Evolutionary conservation across 495 filamentous ascomycete genomes (phyloP).

Genomic region (Daldinia vernicosa): DNA sequence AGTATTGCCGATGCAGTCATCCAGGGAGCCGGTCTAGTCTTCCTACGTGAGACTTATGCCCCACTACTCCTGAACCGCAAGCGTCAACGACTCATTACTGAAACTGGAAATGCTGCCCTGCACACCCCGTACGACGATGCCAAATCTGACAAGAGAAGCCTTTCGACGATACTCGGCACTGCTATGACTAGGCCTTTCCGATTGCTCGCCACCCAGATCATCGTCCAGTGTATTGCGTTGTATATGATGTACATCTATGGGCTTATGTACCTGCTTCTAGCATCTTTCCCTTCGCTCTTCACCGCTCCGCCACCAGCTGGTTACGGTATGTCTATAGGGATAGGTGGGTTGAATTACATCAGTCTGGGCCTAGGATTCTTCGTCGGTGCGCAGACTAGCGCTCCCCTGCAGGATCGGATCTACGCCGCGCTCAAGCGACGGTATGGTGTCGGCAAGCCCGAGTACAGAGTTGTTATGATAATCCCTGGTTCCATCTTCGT

Average conservation of each 20-base stretch:
- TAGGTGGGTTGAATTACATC: slow-evolving; percentile 74
- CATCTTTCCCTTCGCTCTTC: slow-evolving; percentile 74
- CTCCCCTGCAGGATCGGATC: slow-evolving; percentile 68
- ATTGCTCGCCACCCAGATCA: slow-evolving; percentile 67
- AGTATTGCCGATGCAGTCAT: slow-evolving; percentile 70
- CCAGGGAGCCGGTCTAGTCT: slow-evolving; percentile 70
- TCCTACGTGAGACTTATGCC: slow-evolving; percentile 75
- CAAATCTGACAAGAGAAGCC: slow-evolving; percentile 45
- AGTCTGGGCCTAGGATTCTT: slow-evolving; percentile 76
- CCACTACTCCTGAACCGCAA: slow-evolving; percentile 68
- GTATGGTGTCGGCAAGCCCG: slow-evolving; percentile 65
- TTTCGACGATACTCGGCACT: slow-evolving; percentile 53
- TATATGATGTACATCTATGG: slow-evolving; percentile 73
- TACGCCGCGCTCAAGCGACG: slow-evolving; percentile 69
- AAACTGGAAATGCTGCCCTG: slow-evolving; percentile 68
- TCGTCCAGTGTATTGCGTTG: slow-evolving; percentile 61
- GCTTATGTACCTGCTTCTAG: slow-evolving; percentile 75
- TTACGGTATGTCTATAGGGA: slow-evolving; percentile 69
- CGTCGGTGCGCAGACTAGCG: slow-evolving; percentile 69
- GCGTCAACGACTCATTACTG: slow-evolving; percentile 64
- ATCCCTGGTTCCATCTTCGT: slow-evolving; percentile 63
- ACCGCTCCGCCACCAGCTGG: slow-evolving; percentile 45
- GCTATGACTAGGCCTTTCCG: slow-evolving; percentile 65
- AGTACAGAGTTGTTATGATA: slow-evolving; percentile 73
- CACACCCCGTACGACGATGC: slow-evolving; percentile 69